Base-by-base conservation (phyloP, 1,139 yeast genomes). In the Pichia sp. region DNA sequence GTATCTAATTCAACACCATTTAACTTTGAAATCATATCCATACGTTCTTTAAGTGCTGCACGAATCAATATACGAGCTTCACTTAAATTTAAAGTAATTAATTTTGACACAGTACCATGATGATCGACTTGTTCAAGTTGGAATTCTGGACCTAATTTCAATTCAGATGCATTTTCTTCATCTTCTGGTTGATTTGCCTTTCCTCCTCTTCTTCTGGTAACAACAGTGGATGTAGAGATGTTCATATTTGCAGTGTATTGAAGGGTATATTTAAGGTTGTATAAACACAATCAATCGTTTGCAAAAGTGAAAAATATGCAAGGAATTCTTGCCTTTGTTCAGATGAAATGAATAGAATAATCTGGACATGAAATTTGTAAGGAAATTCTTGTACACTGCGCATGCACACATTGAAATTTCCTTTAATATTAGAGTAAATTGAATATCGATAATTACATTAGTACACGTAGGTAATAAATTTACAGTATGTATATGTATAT, bases 101-200 rank as follows among this genome's bases (percentile, higher is more conserved):
- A 69, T 51, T 80, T 86, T 47, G 80, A 83, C 44, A 75, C 77
- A 45, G 79, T 77, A 21, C 96, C 96, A 41, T 76, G 77, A 63
- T 88, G 91, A 46, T 87, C 82, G 38, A 82, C 67, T 61, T 88
- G 96, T 35, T 75, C 74, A 44, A 82, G 65, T 55, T 82, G 93
- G 59, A 91, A 91, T 65, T 91, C 97, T 22, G 95, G 91, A 5
- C 98, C 98, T 42, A 91, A 72, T 57, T 84, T 84, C 53, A 91
- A 70, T 40, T 76, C 74, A 0, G 96, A 80, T 1, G 96, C 91
- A 57, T 91, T 93, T 59, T 91, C 97, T 56, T 89, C 96, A 42
- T 83, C 89, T 34, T 82, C 81, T 45, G 78, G 80, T 44, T 78
- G 76, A 31, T 71, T 63, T 16, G 74, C 70, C 48, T 71, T 71